These are phyloP conservation scores for Clonostachys rosea DNA, from an alignment of 2,329 filamentous ascomycete genomes.

Conservation along the genomic window DNA sequence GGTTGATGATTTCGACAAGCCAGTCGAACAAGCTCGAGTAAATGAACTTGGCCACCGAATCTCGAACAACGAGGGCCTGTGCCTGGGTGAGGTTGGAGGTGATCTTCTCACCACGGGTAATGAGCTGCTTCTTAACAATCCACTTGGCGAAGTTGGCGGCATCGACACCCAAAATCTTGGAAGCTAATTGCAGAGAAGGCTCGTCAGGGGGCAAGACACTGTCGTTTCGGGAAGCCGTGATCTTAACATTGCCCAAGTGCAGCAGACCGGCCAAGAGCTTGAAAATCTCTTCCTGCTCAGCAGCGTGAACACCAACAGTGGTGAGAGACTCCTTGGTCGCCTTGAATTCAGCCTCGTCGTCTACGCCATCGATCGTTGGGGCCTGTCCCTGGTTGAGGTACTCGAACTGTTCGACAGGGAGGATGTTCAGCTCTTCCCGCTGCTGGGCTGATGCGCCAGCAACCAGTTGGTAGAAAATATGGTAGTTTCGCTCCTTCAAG, in stretches of 20 bases:
- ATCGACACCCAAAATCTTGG: conserved; percentile 82
- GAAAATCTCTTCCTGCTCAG: conserved; percentile 82
- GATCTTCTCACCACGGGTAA: conserved; percentile 96
- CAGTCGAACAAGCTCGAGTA: conserved; percentile 98
- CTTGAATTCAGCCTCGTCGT: conserved; percentile 90
- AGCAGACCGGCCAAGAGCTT: conserved; percentile 83
- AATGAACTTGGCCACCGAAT: conserved; percentile 97
- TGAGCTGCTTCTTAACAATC: conserved; percentile 98
- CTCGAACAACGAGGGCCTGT: conserved; percentile 88
- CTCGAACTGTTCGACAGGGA: conserved; percentile 85
- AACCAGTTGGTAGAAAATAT: conserved; percentile 97
- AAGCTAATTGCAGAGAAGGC: conserved; percentile 76
- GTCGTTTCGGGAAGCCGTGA: conserved; percentile 83
- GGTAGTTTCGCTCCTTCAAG: conserved; percentile 96
- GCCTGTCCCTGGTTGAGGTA: conserved; percentile 95
- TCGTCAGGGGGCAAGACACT: conserved; percentile 78
- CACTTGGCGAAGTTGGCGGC: conserved; percentile 86
- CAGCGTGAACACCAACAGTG: conserved; percentile 76
- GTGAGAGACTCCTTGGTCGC: conserved; percentile 81
- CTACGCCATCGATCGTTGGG: conserved; percentile 87
- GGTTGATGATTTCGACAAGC: conserved; percentile 97
- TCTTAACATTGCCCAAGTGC: conserved; percentile 95
- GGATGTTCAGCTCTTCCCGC: conserved; percentile 71
- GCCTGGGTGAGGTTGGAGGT: conserved; percentile 91
- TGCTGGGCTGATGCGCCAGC: conserved; percentile 85